Evolutionary conservation across 1,284 basidiomycete genomes (phyloP).

Genomic region (Ganoderma sinense): DNA sequence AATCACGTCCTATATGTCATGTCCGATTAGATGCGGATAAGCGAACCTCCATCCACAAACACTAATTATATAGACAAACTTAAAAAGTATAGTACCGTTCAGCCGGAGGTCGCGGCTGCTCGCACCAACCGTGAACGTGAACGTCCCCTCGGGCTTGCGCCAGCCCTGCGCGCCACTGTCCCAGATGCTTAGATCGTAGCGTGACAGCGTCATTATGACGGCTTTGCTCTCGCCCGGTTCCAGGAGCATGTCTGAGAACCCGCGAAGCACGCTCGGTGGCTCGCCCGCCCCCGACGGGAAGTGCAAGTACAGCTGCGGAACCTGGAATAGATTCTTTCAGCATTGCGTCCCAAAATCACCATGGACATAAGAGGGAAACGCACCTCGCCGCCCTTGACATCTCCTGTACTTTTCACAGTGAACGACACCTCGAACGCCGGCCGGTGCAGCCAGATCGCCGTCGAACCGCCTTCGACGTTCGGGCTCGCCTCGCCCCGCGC

Average conservation of each 20-base stretch:
- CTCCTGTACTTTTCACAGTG: slow-evolving; percentile 64
- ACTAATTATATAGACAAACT: too few species aligned
- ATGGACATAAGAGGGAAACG: neutral
- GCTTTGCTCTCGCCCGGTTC: slow-evolving; percentile 43
- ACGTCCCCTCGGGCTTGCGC: slow-evolving; percentile 54
- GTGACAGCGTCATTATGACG: slow-evolving; percentile 48
- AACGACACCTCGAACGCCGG: slow-evolving; percentile 68
- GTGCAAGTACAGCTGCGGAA: slow-evolving; percentile 54
- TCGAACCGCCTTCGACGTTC: slow-evolving; percentile 54
- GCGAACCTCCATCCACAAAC: too few species aligned
- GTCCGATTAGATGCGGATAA: too few species aligned
- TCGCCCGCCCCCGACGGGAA: slow-evolving; percentile 48
- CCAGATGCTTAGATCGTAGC: slow-evolving; percentile 56
- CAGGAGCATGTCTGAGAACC: slow-evolving; percentile 54
- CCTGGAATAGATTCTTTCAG: slow-evolving; percentile 34
- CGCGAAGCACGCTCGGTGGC: slow-evolving; percentile 52
- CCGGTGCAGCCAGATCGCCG: slow-evolving; percentile 70
- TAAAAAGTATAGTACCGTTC: slow-evolving; percentile 32
- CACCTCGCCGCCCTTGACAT: slow-evolving; percentile 61
- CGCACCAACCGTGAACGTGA: slow-evolving; percentile 56
- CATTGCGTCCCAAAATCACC: too few species aligned
- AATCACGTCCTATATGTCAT: too few species aligned
- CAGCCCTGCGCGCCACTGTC: slow-evolving; percentile 58
- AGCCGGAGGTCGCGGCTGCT: slow-evolving; percentile 58
- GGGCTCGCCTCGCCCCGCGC: neutral